phyloP scores from a whole-genome alignment of 208 protist species.

The Novymonas esmeraldas region DNA sequence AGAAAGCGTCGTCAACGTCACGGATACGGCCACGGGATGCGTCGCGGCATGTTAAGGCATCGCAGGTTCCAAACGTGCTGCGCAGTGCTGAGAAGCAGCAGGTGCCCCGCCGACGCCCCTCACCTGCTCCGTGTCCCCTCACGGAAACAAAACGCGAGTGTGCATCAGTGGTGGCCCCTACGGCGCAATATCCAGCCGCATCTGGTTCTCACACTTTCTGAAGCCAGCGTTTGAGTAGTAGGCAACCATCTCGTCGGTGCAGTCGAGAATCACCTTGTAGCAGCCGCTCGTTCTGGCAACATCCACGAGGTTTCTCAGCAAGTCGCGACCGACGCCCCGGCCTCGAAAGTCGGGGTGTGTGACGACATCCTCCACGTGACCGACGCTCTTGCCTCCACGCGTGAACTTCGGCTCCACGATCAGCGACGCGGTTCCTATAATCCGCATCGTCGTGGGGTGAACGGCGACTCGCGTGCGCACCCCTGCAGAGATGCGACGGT shows the following conservation, averaged over 20 bases:
- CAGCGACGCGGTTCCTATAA: slow-evolving; percentile 78
- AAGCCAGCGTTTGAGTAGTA: slow-evolving; percentile 85
- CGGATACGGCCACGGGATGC: too few relatives aligned
- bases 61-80: too few relatives aligned
- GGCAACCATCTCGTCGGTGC: slow-evolving; percentile 39
- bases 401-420: slow-evolving; percentile 85
- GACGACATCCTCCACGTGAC: slow-evolving; percentile 89
- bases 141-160: not conserved
- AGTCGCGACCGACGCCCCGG: slow-evolving; percentile 52
- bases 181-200: slow-evolving; percentile 56
- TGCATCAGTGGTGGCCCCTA: not conserved
- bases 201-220: slow-evolving; percentile 56
- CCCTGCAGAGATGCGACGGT: slow-evolving; percentile 25
- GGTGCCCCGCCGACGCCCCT: too few relatives aligned
- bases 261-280: slow-evolving; percentile 90
- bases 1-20: too few relatives aligned
- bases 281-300: slow-evolving; percentile 54
- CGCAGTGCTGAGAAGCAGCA: too few relatives aligned
- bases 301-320: slow-evolving; percentile 51
- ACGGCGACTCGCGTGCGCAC: slow-evolving; percentile 62
- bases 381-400: slow-evolving; percentile 65
- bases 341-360: slow-evolving; percentile 58
- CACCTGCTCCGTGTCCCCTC: not conserved
- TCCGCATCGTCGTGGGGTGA: slow-evolving; percentile 25
- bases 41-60: too few relatives aligned